Conservation (phyloP, 2,329 filamentous ascomycete genomes). For the Stenocarpella maydis region DNA sequence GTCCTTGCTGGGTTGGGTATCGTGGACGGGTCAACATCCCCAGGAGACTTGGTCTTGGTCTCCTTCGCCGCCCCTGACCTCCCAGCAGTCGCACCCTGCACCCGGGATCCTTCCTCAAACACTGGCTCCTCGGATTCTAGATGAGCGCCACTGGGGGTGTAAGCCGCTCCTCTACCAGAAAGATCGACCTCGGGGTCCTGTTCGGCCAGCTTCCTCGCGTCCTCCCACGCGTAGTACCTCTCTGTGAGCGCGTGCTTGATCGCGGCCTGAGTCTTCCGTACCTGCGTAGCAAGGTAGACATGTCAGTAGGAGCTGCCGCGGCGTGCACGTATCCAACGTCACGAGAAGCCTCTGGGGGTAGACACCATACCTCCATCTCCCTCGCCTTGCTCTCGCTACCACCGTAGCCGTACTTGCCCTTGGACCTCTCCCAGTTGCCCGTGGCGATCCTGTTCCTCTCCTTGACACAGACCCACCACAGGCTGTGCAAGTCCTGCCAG, state of each 20-base stretch:
- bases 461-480: slow-evolving; percentile 95
- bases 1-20: slow-evolving; percentile 28
- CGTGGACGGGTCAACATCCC: slow-evolving; percentile 35
- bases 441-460: slow-evolving; percentile 93
- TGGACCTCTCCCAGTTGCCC: slow-evolving; percentile 71
- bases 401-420: slow-evolving; percentile 77
- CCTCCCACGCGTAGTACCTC: slow-evolving; percentile 87
- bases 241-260: slow-evolving; percentile 90
- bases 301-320: not conserved
- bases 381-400: slow-evolving; percentile 71
- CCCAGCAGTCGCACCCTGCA: slow-evolving; percentile 37
- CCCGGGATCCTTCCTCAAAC: slow-evolving; percentile 44
- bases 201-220: slow-evolving; percentile 72
- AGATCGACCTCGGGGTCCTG: slow-evolving; percentile 73
- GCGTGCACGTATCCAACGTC: not conserved
- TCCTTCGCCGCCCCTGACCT: slow-evolving; percentile 30
- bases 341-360: not conserved
- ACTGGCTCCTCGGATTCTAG: slow-evolving; percentile 45
- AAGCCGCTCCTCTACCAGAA: slow-evolving; percentile 56
- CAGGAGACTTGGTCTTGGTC: slow-evolving; percentile 24
- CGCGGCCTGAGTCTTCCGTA: slow-evolving; percentile 77
- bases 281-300: slow-evolving; percentile 55
- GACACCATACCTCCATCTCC: slow-evolving; percentile 70
- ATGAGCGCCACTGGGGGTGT: slow-evolving; percentile 49
- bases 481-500: slow-evolving; percentile 89